Conservation (phyloP, 2,329 filamentous ascomycete genomes). For the Fusarium sp. region DNA sequence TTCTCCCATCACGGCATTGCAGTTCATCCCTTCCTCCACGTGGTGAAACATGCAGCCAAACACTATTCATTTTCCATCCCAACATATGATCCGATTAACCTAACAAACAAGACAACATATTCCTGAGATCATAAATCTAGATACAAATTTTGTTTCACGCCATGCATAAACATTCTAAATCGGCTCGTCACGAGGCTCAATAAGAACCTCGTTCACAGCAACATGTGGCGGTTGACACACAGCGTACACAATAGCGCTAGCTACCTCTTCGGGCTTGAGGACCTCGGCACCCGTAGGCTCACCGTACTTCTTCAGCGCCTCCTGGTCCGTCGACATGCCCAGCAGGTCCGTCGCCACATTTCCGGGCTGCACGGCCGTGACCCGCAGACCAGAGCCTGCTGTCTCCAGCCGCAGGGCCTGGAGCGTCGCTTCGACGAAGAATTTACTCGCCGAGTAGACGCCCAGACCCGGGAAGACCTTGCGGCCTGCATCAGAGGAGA, state of each 20-base stretch:
- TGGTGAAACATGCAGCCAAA: slow-evolving; percentile 37
- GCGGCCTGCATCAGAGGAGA: slow-evolving; percentile 83
- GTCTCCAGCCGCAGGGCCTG: slow-evolving; percentile 80
- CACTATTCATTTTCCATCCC: slow-evolving; percentile 20
- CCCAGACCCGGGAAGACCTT: slow-evolving; percentile 85
- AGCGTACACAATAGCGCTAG: slow-evolving; percentile 77
- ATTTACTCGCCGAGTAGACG: slow-evolving; percentile 85
- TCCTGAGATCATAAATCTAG: slow-evolving; percentile 31
- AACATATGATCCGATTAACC: slow-evolving; percentile 30
- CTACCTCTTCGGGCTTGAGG: slow-evolving; percentile 78
- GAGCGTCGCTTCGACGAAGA: slow-evolving; percentile 86
- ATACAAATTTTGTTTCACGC: slow-evolving; percentile 3
- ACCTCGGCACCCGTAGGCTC: slow-evolving; percentile 80
- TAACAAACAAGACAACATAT: slow-evolving; percentile 20
- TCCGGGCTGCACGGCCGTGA: slow-evolving; percentile 80
- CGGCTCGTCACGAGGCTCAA: slow-evolving; percentile 81
- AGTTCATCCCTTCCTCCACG: slow-evolving; percentile 25
- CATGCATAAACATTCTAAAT: slow-evolving; percentile 57
- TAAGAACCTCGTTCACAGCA: slow-evolving; percentile 81
- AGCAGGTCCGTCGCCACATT: slow-evolving; percentile 80
- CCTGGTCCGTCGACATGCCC: slow-evolving; percentile 77
- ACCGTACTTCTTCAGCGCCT: slow-evolving; percentile 82
- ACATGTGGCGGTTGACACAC: slow-evolving; percentile 79
- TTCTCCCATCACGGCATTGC: slow-evolving; percentile 10
- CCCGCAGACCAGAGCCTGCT: slow-evolving; percentile 75